Conservation (phyloP, 2,329 filamentous ascomycete species). For the Calonectria ilicicola region DNA sequence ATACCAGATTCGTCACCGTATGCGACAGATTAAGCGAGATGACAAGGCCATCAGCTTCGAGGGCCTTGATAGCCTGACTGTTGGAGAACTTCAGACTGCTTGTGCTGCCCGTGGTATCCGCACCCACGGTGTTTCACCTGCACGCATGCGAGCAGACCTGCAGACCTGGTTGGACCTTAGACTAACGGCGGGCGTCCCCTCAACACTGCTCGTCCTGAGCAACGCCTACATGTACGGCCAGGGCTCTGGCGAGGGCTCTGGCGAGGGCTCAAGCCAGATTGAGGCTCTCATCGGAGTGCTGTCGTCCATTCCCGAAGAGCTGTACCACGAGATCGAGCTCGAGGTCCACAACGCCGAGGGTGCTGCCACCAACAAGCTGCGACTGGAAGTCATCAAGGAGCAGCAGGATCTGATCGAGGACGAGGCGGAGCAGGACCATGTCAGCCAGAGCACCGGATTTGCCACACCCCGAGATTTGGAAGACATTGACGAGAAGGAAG, state of each 20-base stretch:
- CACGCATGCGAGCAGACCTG: constrained; percentile 87
- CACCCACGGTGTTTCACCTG: constrained; percentile 92
- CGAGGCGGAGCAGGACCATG: constrained; percentile 91
- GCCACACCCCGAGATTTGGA: constrained; percentile 86
- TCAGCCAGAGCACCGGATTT: constrained; percentile 80
- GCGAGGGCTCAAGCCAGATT: constrained; percentile 90
- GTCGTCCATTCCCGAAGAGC: constrained; percentile 94
- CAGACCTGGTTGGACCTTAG: constrained; percentile 95
- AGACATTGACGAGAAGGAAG: constrained; percentile 95
- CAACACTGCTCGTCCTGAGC: constrained; percentile 92
- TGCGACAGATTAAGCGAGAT: constrained; percentile 99
- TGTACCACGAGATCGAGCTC: constrained; percentile 99
- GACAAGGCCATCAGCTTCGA: constrained; percentile 95
- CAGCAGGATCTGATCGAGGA: constrained; percentile 98
- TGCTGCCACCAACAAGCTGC: constrained; percentile 98
- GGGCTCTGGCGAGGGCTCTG: constrained; percentile 87
- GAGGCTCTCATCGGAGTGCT: constrained; percentile 93
- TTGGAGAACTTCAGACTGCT: constrained; percentile 91
- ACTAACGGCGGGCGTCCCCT: constrained; percentile 94
- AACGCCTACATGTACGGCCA: constrained; percentile 98
- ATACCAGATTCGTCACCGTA: constrained; percentile 95
- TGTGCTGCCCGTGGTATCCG: constrained; percentile 92
- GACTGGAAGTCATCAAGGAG: constrained; percentile 97
- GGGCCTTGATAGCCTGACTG: constrained; percentile 92
- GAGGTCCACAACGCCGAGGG: constrained; percentile 98